Conservation (phyloP, 108 stramenopile genomes). For the Aurantiochytrium sp. region DNA sequence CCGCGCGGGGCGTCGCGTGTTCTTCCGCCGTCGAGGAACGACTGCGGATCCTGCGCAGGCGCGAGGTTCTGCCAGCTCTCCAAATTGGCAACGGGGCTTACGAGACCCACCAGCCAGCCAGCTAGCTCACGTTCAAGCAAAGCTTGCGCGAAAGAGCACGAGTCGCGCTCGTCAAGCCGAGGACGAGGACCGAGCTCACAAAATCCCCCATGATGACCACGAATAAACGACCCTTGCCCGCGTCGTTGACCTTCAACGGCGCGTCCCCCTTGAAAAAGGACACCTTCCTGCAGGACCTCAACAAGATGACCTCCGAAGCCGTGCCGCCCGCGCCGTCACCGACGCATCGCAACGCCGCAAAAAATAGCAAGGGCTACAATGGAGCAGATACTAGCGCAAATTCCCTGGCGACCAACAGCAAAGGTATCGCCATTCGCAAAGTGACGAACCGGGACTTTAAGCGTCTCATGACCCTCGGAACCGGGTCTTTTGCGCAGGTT, state of each 20-base stretch:
- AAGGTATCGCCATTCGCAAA: neutral
- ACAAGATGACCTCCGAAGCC: neutral
- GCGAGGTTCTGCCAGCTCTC: no score
- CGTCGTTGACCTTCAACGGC: slow-evolving; percentile 23
- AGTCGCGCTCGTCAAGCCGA: neutral
- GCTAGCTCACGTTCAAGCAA: neutral
- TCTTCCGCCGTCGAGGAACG: no score
- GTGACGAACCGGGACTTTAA: slow-evolving; percentile 47
- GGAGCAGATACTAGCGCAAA: no score
- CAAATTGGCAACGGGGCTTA: no score
- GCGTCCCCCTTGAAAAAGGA: slow-evolving; percentile 18
- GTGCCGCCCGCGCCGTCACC: neutral
- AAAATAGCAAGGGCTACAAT: neutral
- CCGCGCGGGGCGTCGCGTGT: no score
- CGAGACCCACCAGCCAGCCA: no score
- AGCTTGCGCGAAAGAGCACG: neutral
- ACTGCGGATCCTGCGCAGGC: no score
- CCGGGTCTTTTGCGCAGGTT: slow-evolving; percentile 58
- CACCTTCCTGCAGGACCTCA: neutral
- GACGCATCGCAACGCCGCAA: neutral
- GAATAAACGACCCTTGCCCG: slow-evolving; percentile 7
- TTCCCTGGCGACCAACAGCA: no score
- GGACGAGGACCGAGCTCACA: neutral
- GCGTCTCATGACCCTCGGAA: slow-evolving; percentile 67
- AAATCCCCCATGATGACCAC: neutral